Conservation (phyloP, 345 rosid genomes). For the Clarkia xantiana region DNA sequence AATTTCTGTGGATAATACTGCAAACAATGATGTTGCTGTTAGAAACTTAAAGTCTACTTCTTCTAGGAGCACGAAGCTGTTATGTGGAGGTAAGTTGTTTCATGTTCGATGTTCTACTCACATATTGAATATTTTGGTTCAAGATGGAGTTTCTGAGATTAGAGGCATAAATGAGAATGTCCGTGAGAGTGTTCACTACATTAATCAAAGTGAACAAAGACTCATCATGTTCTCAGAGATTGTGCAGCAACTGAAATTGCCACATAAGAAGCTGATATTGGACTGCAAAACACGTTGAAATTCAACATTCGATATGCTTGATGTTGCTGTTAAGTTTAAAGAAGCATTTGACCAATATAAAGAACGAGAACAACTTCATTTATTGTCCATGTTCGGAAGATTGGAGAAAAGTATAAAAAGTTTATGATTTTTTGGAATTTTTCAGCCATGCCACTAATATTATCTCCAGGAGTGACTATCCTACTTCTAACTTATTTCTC, state of each 20-base stretch:
- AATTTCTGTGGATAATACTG: constrained; percentile 1
- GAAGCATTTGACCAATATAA: neutral
- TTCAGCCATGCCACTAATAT: neutral
- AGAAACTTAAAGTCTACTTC: neutral
- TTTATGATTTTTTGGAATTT: neutral
- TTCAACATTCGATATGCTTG: neutral
- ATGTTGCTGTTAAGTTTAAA: constrained; percentile 1
- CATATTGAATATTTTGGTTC: constrained; percentile 4
- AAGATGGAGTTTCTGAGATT: constrained; percentile 2
- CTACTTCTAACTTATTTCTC: neutral
- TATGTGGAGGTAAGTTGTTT: constrained; percentile 6
- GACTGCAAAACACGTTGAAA: neutral
- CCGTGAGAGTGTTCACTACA: neutral
- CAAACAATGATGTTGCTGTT: neutral
- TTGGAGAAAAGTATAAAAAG: constrained; percentile 3
- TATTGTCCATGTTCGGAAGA: constrained; percentile 7
- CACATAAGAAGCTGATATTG: neutral
- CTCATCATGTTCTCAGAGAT: neutral
- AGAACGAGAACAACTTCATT: neutral
- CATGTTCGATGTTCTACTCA: no score
- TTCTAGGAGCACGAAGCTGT: constrained; percentile 1
- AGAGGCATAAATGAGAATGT: neutral
- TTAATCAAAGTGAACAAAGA: constrained; percentile 1
- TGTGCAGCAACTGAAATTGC: constrained; percentile 3
- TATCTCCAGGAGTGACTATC: neutral